Conservation (phyloP, 179 eudicot genomes). For the Camellia oleifera region DNA sequence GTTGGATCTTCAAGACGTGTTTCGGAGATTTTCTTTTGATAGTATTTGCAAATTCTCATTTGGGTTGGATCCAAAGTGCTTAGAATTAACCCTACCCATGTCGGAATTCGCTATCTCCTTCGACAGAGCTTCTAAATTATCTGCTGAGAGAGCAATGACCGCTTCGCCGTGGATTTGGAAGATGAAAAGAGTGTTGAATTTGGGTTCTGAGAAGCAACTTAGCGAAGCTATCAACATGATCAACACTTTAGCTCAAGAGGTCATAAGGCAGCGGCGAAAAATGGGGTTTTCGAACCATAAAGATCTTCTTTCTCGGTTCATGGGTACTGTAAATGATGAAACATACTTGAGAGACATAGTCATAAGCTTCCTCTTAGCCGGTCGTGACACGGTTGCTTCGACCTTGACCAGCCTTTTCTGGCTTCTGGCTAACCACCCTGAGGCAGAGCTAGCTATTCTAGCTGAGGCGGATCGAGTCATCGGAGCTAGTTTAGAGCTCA, state of each 20-base stretch:
- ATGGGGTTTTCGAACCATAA: constrained; percentile 26
- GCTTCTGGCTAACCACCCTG: constrained; percentile 32
- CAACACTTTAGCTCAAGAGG: constrained; percentile 44
- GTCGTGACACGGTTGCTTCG: constrained; percentile 58
- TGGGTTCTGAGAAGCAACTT: constrained; percentile 55
- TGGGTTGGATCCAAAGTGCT: constrained; percentile 57
- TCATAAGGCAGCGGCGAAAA: constrained; percentile 47
- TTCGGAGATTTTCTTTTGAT: constrained; percentile 56
- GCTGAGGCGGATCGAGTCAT: constrained; percentile 35
- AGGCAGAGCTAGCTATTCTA: constrained; percentile 23
- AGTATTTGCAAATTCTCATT: constrained; percentile 66
- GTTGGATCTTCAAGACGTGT: constrained; percentile 58
- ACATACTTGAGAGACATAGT: constrained; percentile 53
- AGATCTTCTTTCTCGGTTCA: constrained; percentile 65
- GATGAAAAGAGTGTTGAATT: constrained; percentile 42
- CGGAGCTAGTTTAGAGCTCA: constrained; percentile 16
- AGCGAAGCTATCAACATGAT: constrained; percentile 40
- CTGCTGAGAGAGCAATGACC: constrained; percentile 59
- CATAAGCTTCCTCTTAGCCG: constrained; percentile 57
- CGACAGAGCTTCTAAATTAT: constrained; percentile 58
- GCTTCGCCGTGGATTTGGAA: constrained; percentile 59
- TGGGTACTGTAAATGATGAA: constrained; percentile 33
- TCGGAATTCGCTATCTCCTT: constrained; percentile 53
- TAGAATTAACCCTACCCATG: constrained; percentile 33
- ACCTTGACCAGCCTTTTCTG: constrained; percentile 47